phyloP scores from a whole-genome alignment of 2,329 filamentous ascomycete species.

The Parastagonospora avenae region DNA sequence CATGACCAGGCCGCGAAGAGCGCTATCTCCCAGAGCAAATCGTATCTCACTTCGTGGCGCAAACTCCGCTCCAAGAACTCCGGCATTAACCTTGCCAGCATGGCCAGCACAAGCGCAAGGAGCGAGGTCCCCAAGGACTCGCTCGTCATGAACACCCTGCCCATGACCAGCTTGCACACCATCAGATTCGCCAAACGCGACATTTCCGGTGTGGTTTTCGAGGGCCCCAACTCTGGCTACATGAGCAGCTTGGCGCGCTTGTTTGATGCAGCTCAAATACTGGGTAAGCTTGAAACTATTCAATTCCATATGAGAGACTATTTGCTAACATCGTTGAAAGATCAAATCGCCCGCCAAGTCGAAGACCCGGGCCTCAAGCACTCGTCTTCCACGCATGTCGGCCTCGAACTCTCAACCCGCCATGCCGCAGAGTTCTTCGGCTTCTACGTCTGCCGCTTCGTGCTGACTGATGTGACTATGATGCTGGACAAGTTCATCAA shows the following conservation, averaged over 20 bases:
- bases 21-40: constrained; percentile 61
- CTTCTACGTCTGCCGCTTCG: constrained; percentile 95
- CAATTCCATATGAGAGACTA: background rate
- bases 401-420: constrained; percentile 87
- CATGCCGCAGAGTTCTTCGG: constrained; percentile 98
- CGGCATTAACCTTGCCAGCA: constrained; percentile 55
- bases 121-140: constrained; percentile 59
- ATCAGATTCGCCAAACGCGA: constrained; percentile 75
- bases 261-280: constrained; percentile 89
- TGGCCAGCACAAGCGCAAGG: constrained; percentile 43
- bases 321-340: constrained; percentile 52
- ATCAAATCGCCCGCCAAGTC: constrained; percentile 94
- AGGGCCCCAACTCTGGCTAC: constrained; percentile 85
- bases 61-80: constrained; percentile 90
- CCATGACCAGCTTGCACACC: constrained; percentile 76
- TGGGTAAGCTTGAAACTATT: constrained; percentile 69
- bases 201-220: constrained; percentile 70
- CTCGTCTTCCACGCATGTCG: constrained; percentile 92
- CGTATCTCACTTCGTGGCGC: constrained; percentile 84
- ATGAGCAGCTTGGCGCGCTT: constrained; percentile 88
- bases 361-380: constrained; percentile 92
- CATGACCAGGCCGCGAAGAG: constrained; percentile 41
- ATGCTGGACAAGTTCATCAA: constrained; percentile 98
- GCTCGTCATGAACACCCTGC: constrained; percentile 58
- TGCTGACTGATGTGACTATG: constrained; percentile 80